phyloP scores from a whole-genome alignment of 768 basidiomycete genomes.

The Leccinum uliginosum region DNA sequence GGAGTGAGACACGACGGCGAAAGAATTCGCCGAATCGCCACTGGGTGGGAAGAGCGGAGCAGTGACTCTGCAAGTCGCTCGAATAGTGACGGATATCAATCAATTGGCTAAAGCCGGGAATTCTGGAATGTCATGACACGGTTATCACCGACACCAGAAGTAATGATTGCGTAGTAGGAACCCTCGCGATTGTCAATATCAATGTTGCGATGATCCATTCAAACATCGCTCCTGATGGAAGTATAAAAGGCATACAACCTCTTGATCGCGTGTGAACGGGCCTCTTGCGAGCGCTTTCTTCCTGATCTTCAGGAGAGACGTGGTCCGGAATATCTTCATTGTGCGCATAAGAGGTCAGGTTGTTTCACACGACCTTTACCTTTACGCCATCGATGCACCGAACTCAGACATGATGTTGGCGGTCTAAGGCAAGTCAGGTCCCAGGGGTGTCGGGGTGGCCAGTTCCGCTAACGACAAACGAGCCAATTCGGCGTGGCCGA shows the following conservation, averaged over 20 bases:
- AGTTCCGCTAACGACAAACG: neutral
- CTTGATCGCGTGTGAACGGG: neutral
- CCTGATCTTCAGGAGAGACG: neutral
- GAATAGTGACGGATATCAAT: neutral
- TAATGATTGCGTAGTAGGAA: neutral
- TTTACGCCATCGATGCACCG: neutral
- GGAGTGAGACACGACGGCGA: neutral
- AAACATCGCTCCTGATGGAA: neutral
- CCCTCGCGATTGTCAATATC: neutral
- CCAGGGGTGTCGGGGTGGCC: neutral
- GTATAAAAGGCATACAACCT: neutral
- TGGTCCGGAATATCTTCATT: neutral
- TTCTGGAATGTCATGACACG: neutral
- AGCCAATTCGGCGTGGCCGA: conserved; percentile 1
- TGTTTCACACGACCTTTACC: neutral
- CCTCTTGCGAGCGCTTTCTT: neutral
- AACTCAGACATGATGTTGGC: neutral
- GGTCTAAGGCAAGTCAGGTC: neutral
- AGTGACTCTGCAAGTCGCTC: neutral
- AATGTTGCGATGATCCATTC: neutral
- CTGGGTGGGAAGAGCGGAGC: neutral
- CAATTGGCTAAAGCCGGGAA: no score
- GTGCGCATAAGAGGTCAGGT: neutral
- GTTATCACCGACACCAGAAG: neutral
- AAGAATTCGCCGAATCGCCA: neutral